A percentile compares a stretch with the other conserved stretches of the same genome.
Evolutionary conservation across 2,329 filamentous ascomycete species (phyloP).

Genomic region (Sordariomycetes sp.): DNA sequence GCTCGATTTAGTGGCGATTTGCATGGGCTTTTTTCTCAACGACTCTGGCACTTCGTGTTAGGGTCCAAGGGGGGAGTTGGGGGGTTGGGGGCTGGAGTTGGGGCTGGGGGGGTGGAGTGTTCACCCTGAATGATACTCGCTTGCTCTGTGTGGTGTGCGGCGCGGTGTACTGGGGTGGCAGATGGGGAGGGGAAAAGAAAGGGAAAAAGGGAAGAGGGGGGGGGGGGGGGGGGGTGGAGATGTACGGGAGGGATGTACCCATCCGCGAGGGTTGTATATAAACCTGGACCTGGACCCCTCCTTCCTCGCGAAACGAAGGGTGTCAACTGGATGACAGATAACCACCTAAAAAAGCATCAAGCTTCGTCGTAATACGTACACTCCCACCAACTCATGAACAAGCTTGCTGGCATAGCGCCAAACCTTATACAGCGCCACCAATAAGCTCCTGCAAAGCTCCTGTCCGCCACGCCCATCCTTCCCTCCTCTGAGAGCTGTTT

Average conservation of each 20-base stretch:
- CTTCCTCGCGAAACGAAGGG: not conserved
- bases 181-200: no score
- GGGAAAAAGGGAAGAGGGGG: no score
- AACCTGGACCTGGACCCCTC: not conserved
- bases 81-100: no score
- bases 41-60: not conserved
- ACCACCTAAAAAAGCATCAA: not conserved
- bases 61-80: not conserved
- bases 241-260: not conserved
- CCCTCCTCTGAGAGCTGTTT: no score
- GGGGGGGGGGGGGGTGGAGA: no score
- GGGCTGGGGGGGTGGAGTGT: no score
- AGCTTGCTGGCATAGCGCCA: not conserved
- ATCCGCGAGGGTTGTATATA: not conserved
- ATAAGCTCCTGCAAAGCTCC: not conserved
- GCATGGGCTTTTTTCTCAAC: not conserved
- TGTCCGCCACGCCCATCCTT: no score
- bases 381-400: not conserved
- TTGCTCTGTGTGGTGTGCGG: not conserved
- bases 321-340: not conserved
- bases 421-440: not conserved
- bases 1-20: not conserved
- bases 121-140: not conserved
- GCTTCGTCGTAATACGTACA: not conserved
- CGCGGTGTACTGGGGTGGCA: not conserved